These are phyloP conservation scores for Alternaria sp. DNA, from an alignment of 2,329 filamentous ascomycete genomes.

Conservation along the genomic window DNA sequence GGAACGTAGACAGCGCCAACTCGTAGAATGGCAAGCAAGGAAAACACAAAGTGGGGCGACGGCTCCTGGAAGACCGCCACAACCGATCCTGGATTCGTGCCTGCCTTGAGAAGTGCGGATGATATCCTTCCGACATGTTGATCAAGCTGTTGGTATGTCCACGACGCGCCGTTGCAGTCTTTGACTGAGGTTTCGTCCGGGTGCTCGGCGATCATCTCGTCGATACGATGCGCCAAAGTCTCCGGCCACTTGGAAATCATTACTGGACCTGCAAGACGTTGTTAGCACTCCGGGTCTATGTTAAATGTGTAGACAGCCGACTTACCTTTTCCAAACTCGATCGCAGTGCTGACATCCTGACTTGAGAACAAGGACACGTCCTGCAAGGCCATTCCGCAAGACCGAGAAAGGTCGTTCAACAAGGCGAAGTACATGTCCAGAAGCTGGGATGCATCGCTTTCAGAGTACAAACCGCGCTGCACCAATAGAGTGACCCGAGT, in stretches of 20 bases:
- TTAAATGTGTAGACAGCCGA: not conserved
- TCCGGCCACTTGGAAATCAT: constrained; percentile 24
- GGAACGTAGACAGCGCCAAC: constrained; percentile 22
- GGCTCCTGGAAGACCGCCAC: constrained; percentile 55
- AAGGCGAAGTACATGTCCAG: constrained; percentile 26
- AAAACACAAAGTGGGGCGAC: constrained; percentile 34
- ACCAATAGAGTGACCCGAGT: not conserved
- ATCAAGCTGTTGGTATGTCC: not conserved
- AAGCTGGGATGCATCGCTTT: constrained; percentile 31
- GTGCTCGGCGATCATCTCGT: not conserved
- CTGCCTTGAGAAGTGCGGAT: not conserved
- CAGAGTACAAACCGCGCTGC: constrained; percentile 44
- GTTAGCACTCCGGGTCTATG: not conserved
- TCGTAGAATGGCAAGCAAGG: constrained; percentile 24
- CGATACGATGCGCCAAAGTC: not conserved
- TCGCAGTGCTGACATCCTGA: constrained; percentile 4
- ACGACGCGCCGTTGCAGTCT: not conserved
- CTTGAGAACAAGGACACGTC: constrained; percentile 14
- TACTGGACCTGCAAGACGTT: constrained; percentile 19
- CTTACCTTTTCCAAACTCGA: constrained; percentile 13
- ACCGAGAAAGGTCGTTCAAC: constrained; percentile 18
- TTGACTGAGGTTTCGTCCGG: not conserved
- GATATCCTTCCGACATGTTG: not conserved
- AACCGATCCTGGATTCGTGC: constrained; percentile 33
- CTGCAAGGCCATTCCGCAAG: not conserved